Evolutionary conservation across 75 land plant species (phyloP), one percentile per base, ranked within the genome.

Genomic region (Selaginella tamariscina): DNA sequence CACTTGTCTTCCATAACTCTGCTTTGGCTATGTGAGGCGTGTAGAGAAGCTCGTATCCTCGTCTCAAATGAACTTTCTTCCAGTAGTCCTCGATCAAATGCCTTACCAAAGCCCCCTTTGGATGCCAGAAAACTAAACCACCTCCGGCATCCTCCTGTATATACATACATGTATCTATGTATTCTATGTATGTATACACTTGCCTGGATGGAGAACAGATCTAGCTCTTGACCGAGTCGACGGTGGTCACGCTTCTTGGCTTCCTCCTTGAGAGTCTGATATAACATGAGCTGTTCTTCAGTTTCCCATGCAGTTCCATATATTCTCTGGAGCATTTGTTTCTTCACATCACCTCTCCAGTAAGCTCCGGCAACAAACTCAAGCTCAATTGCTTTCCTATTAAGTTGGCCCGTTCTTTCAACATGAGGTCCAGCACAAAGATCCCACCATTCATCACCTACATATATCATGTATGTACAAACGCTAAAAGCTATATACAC

Each of bases 291-390:
- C 60, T 94, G 98, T 67, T 90, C 92, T 72, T 94, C 91, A 64
- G 70, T 80, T 66, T 94, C 96, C 98, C 98, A 94, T 56, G 98
- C 96, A 33, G 98, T 94, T n/a, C 98, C 98, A 78, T 94, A 94
- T 30, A 94, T 94, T 68, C 98, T 78, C 69, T 94, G 98, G 64
- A 94, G 79, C 98, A 94, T 90, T 49, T 75, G 83, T 54, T 68
- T 85, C 56, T 84, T 94, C 56, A 82, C 96, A 75, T 94, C 91
- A 65, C 98, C 98, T 78, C 98, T 87, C 98, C 98, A 94, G 56
- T 94, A 94, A 30, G 98, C 98, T n/a, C 98, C 98, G 70, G 98
- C 98, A 65, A 94, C 98, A 57, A 85, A 81, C 75, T 94, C 98
- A 30, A 94, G 85, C 69, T 90, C 91, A 69, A 94, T 81, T 56